phyloP scores from a whole-genome alignment of 2,329 filamentous ascomycete species.

The Hypoxylon sp. region DNA sequence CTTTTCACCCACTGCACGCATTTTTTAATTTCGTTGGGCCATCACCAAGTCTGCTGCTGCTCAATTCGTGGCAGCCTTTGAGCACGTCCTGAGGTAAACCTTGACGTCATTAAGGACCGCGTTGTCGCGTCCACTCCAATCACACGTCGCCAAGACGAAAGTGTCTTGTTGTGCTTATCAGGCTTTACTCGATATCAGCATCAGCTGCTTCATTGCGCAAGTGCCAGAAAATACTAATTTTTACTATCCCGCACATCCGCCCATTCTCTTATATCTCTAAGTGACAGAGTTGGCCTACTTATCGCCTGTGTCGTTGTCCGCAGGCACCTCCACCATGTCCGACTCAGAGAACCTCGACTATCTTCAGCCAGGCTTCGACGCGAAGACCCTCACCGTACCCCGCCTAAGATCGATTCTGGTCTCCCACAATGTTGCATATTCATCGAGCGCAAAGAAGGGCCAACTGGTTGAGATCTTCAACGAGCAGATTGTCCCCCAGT shows the following conservation, averaged over 20 bases:
- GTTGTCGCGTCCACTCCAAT: constrained; percentile 18
- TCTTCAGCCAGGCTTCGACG: constrained; percentile 88
- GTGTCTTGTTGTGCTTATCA: constrained; percentile 23
- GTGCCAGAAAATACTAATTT: constrained; percentile 1
- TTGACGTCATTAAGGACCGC: constrained; percentile 18
- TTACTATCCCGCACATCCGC: neutral
- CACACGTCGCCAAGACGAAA: constrained; percentile 33
- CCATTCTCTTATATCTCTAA: constrained; percentile 12
- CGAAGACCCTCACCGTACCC: constrained; percentile 85
- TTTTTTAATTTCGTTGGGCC: constrained; percentile 16
- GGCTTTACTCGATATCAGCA: constrained; percentile 16
- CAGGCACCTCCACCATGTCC: constrained; percentile 63
- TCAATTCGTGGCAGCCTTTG: constrained; percentile 4
- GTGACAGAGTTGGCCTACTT: neutral
- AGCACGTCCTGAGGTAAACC: constrained; percentile 7
- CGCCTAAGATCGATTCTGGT: constrained; percentile 92
- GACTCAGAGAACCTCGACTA: constrained; percentile 82
- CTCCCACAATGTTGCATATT: constrained; percentile 87
- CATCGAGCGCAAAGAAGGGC: constrained; percentile 90
- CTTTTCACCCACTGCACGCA: constrained; percentile 19
- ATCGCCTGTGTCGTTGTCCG: neutral
- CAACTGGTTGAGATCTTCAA: constrained; percentile 89
- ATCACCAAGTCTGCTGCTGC: constrained; percentile 25
- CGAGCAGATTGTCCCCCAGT: constrained; percentile 82
- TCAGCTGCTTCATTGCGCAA: constrained; percentile 20